Evolutionary conservation across 1,139 yeast genomes (phyloP), one percentile per base, ranked within the genome.

Genomic region (Hyphopichia khmerensis): DNA sequence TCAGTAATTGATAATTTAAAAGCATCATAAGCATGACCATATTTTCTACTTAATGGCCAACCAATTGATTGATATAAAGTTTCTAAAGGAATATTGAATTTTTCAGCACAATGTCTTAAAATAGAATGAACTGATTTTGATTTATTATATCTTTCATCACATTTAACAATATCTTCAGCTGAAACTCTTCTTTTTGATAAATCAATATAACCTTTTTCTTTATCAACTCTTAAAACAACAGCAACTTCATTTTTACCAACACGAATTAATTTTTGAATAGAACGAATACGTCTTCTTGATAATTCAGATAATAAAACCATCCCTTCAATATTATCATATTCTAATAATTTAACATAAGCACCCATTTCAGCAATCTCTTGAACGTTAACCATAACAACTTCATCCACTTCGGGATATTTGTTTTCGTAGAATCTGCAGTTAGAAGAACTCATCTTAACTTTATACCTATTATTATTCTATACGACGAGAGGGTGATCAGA

Each of bases 321-420:
- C 60, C 99, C 99, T 72, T 93, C 99, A 60, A 93, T 91, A 65
- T 91, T 95, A 72, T 93, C 98, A 65, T 95, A 93, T 69, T 93
- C 99, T 53, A 93, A 79, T 53, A 93, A 79, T 67, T 90, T 91
- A 52, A 93, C 99, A 63, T 90, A 90, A 15, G 96, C 96, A 45
- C 96, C 97, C 97, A 90, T 90, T 67, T 90, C 97, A 55, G 96
- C 97, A 57, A 90, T 90, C 66, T 90, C 96, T 75, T 89, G 96
- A 59, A 93, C 99, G 68, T 93, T 93, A 62, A 93, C 99, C 93
- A 93, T 91, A 51, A 93, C 98, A 55, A 93, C 95, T 66, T 95
- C 99, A 57, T 93, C 99, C 60, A 95, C 96, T 69, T 93, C 99
- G 48, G 99, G 99, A 75, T 85, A 93, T 69, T 91, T 91, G 81